Evolutionary conservation across 192 early-diverging fungal species (phyloP), one percentile per base, ranked within the genome.

Genomic region (Jimgerdemannia lactiflua): DNA sequence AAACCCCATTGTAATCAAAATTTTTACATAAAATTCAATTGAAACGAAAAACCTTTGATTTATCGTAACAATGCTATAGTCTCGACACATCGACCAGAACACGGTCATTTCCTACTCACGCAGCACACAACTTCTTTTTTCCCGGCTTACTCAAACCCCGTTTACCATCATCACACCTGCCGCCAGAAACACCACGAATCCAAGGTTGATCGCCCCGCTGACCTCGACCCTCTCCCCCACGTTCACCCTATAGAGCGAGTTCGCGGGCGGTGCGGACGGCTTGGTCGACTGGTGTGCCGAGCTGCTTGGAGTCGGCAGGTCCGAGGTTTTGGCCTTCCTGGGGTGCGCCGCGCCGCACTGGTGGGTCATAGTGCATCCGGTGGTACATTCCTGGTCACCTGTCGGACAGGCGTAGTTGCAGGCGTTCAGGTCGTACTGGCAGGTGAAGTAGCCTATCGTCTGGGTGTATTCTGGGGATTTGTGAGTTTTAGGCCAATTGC

Each of bases 391-490:
- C 11, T 41, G 9, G 43, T 64, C 40, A 3, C 65, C 71, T 14
- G 65, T 19, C 9, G 39, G 3, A 44, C 77, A 78, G 14, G 18
- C 43, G 4, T 64, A 10, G 39, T 43, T 68, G 42, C 77, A 78
- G 20, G 59, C 66, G n/a, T 74, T 20, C 42, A 49, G 65, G 40
- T 78, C 77, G 43, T 75, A 75, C 3, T 66, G 72, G 63, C 77
- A 78, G 11, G 18, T 42, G 64, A 74, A 78, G 49, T 78, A 78
- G 11, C 64, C 67, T 11, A 78, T 78, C 18, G 77, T 78, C 63
- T 78, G 71, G 4, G 77, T 78, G 71, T 78, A 78, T 69, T 78
- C 77, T 75, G 69, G 43, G n/a, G 59, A 6, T 70, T 70, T 39
- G 39, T 29, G 49, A 7, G 14, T 19, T 11, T 42, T 29, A 29